These are phyloP conservation scores for Bruguiera parviflora DNA, from an alignment of 345 rosid genomes.

Conservation along the genomic window DNA sequence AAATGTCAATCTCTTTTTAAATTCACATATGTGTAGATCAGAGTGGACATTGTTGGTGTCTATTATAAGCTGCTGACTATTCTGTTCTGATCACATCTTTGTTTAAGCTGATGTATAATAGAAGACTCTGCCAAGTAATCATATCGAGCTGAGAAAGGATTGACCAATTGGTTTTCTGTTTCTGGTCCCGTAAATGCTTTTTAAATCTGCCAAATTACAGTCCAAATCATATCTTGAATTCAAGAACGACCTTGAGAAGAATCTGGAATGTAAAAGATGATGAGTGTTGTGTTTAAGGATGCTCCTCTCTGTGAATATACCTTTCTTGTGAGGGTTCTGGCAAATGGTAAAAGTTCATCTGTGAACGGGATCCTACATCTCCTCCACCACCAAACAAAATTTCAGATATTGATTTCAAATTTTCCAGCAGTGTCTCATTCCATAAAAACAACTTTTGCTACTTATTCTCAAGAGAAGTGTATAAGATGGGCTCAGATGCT, in stretches of 20 bases:
- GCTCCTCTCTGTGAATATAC: too few relatives aligned
- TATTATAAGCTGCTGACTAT: constrained; percentile 22
- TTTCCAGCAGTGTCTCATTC: too few relatives aligned
- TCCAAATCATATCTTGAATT: neutral
- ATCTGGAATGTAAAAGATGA: neutral
- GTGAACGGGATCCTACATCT: too few relatives aligned
- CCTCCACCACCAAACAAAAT: too few relatives aligned
- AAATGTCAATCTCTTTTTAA: constrained; percentile 23
- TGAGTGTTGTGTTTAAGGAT: neutral
- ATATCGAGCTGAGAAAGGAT: neutral
- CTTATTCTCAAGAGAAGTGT: too few relatives aligned
- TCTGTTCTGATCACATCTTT: neutral
- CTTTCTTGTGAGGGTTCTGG: too few relatives aligned
- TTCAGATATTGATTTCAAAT: too few relatives aligned
- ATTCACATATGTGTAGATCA: constrained; percentile 13
- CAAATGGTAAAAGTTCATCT: too few relatives aligned
- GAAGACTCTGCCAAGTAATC: constrained; percentile 12
- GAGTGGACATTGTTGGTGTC: constrained; percentile 34
- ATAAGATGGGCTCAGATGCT: too few relatives aligned
- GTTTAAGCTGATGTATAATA: constrained; percentile 15
- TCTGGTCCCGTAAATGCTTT: neutral
- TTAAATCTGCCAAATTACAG: neutral
- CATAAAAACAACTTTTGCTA: too few relatives aligned
- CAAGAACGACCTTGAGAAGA: too few relatives aligned
- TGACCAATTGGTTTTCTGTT: neutral